phyloP scores from a whole-genome alignment of 2,329 filamentous ascomycete species.

The Verticillium albo-atrum region DNA sequence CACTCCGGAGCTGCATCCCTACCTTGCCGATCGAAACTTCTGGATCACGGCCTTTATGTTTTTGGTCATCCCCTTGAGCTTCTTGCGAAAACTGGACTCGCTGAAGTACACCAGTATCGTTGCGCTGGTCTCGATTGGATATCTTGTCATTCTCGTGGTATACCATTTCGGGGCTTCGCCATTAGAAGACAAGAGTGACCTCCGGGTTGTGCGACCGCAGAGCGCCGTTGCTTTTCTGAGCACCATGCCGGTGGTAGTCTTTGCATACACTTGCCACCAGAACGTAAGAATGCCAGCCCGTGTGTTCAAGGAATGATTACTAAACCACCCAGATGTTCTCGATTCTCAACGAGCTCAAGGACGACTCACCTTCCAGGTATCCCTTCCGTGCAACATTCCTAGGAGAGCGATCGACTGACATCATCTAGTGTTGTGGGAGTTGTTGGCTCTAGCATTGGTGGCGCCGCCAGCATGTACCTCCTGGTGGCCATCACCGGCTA shows the following conservation, averaged over 20 bases:
- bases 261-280: slow-evolving; percentile 99
- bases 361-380: slow-evolving; percentile 65
- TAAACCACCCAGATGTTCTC: slow-evolving; percentile 77
- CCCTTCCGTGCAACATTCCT: not conserved
- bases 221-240: slow-evolving; percentile 75
- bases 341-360: slow-evolving; percentile 88
- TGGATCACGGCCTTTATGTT: slow-evolving; percentile 99
- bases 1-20: slow-evolving; percentile 57
- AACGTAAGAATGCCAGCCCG: slow-evolving; percentile 56
- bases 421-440: slow-evolving; percentile 65
- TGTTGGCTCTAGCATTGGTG: slow-evolving; percentile 78
- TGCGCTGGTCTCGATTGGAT: slow-evolving; percentile 88
- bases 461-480: slow-evolving; percentile 81
- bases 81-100: slow-evolving; percentile 85
- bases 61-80: slow-evolving; percentile 89
- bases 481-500: slow-evolving; percentile 94
- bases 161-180: slow-evolving; percentile 87
- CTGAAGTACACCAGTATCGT: slow-evolving; percentile 95
- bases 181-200: slow-evolving; percentile 65
- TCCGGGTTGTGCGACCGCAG: slow-evolving; percentile 74
- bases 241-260: slow-evolving; percentile 90
- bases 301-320: not conserved
- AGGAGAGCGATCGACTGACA: slow-evolving; percentile 23
- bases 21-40: slow-evolving; percentile 85
- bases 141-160: slow-evolving; percentile 86